These are phyloP conservation scores for Leccinum griseonigrum DNA, from an alignment of 1,284 basidiomycete genomes.

Conservation along the genomic window DNA sequence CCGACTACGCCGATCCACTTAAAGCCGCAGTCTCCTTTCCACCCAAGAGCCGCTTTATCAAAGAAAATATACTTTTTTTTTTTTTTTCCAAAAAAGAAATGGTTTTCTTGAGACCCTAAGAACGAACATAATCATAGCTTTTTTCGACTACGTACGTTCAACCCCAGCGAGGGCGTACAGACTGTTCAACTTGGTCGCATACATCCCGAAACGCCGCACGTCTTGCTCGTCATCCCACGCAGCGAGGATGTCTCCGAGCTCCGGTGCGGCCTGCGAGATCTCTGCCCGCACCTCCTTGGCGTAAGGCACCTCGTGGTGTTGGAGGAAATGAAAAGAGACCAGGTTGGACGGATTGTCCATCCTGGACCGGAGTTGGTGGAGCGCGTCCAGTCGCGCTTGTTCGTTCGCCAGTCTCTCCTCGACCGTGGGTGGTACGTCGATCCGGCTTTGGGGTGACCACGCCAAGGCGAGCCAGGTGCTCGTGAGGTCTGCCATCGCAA, in stretches of 20 bases:
- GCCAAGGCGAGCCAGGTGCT: slow-evolving; percentile 45
- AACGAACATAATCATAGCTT: background rate
- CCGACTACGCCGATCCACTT: background rate
- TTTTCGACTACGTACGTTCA: background rate
- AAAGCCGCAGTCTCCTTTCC: background rate
- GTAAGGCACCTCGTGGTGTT: slow-evolving; percentile 36
- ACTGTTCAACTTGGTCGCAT: slow-evolving; percentile 36
- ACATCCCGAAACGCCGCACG: slow-evolving; percentile 38
- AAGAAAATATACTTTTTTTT: background rate
- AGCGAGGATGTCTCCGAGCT: slow-evolving; percentile 33
- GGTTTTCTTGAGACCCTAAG: background rate
- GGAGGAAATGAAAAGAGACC: slow-evolving; percentile 39
- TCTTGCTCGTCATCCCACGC: slow-evolving; percentile 40
- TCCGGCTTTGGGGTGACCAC: slow-evolving; percentile 26
- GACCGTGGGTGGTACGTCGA: slow-evolving; percentile 31
- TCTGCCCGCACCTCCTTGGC: slow-evolving; percentile 35
- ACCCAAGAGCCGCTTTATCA: background rate
- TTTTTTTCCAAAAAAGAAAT: background rate
- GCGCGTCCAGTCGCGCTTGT: slow-evolving; percentile 27
- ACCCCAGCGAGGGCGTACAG: slow-evolving; percentile 21
- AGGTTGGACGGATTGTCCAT: slow-evolving; percentile 39
- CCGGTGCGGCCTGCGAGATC: slow-evolving; percentile 30
- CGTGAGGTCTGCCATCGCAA: slow-evolving; percentile 41
- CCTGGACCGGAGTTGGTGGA: slow-evolving; percentile 26
- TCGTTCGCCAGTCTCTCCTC: slow-evolving; percentile 37